A percentile compares a stretch with the other conserved stretches of the same genome.
Evolutionary conservation across 176 grass and related monocot genomes (phyloP).

Genomic region (Bothriochloa decipiens): DNA sequence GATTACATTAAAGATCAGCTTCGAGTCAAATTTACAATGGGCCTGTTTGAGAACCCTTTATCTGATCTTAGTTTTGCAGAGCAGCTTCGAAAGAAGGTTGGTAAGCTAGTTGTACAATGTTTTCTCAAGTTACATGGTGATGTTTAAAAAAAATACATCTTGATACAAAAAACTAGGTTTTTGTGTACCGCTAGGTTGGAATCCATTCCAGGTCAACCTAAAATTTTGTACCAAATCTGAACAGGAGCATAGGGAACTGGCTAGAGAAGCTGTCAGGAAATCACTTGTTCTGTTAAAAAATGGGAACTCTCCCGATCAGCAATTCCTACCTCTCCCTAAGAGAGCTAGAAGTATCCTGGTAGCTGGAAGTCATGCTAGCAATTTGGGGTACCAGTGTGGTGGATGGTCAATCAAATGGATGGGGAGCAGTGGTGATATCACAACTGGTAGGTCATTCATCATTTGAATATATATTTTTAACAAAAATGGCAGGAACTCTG

Average conservation of each 20-base stretch:
- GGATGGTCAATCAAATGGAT: constrained; percentile 98
- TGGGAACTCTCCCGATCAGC: constrained; percentile 62
- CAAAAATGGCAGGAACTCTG: neutral
- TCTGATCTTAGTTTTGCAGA: constrained; percentile 85
- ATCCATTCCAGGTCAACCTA: constrained; percentile 32
- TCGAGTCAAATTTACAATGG: constrained; percentile 96
- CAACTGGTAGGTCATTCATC: constrained; percentile 60
- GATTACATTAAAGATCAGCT: constrained; percentile 67
- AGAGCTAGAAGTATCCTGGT: constrained; percentile 90
- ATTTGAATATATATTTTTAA: constrained; percentile 25
- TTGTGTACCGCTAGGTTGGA: neutral
- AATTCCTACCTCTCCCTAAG: constrained; percentile 84
- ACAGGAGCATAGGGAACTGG: constrained; percentile 96
- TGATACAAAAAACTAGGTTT: neutral
- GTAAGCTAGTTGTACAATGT: constrained; percentile 16
- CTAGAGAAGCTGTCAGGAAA: constrained; percentile 97
- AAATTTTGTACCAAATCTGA: constrained; percentile 36
- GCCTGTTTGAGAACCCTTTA: constrained; percentile 88
- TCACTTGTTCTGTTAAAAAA: constrained; percentile 96
- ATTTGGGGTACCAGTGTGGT: constrained; percentile 97
- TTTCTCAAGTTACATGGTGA: neutral
- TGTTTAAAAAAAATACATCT: neutral
- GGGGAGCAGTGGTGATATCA: constrained; percentile 83
- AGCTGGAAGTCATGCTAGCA: constrained; percentile 81
- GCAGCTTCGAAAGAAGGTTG: constrained; percentile 96